Evolutionary conservation across 2,329 filamentous ascomycete genomes (phyloP).

Genomic region (Cladosporium sphaerospermum): DNA sequence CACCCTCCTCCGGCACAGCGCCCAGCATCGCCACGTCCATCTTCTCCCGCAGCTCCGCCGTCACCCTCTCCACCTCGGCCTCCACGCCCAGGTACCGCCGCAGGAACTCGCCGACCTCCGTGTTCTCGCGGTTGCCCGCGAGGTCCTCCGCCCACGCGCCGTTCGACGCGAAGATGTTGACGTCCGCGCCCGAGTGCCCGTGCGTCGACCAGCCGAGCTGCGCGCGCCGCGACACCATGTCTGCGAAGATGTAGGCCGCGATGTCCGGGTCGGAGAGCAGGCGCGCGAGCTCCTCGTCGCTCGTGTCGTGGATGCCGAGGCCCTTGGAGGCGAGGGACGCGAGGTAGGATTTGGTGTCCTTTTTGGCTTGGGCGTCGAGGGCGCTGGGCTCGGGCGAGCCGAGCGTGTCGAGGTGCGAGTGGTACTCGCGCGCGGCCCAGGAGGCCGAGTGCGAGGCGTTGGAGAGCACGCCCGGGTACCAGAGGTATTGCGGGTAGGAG

Average conservation of each 20-base stretch:
- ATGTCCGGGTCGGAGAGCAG: constrained; percentile 55
- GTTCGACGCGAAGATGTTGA: constrained; percentile 89
- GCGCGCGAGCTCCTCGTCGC: constrained; percentile 61
- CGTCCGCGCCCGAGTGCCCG: constrained; percentile 81
- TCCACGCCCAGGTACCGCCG: constrained; percentile 72
- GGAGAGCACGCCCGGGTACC: constrained; percentile 76
- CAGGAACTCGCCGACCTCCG: constrained; percentile 79
- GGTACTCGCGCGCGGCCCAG: constrained; percentile 59
- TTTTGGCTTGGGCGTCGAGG: constrained; percentile 20
- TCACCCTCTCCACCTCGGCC: constrained; percentile 72
- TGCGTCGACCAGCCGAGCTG: constrained; percentile 93
- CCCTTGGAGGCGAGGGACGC: constrained; percentile 61
- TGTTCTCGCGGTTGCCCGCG: constrained; percentile 89
- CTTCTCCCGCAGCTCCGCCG: constrained; percentile 63
- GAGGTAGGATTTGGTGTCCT: constrained; percentile 57
- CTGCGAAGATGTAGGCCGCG: constrained; percentile 62
- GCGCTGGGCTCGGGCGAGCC: constrained; percentile 22
- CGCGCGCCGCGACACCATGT: constrained; percentile 80
- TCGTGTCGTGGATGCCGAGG: constrained; percentile 71
- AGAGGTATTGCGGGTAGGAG: constrained; percentile 63
- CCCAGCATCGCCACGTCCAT: constrained; percentile 41
- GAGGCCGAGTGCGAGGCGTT: constrained; percentile 73
- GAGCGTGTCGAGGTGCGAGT: constrained; percentile 47
- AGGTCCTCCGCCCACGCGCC: constrained; percentile 56
- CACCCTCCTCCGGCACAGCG: constrained; percentile 32